Conservation (phyloP, 305 asterid species). For the Rubia peregrina region DNA sequence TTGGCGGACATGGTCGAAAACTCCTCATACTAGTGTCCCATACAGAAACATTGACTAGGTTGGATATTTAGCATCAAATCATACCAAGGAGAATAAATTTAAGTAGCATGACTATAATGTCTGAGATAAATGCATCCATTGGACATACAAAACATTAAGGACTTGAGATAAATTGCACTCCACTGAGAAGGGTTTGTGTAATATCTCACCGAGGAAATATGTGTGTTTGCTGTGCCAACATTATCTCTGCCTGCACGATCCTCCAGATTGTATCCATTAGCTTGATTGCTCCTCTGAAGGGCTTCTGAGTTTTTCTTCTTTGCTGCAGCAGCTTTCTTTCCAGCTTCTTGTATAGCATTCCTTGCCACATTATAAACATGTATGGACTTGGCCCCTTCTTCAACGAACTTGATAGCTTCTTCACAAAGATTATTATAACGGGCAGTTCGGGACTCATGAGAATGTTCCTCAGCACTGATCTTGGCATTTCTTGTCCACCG, state of each 20-base stretch:
- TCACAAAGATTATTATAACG: conserved; percentile 29
- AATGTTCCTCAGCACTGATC: conserved; percentile 18
- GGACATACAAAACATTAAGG: not conserved
- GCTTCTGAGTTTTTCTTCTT: conserved; percentile 35
- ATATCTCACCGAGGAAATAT: conserved; percentile 18
- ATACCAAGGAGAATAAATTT: not conserved
- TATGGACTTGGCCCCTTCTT: conserved; percentile 38
- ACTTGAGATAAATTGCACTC: not conserved
- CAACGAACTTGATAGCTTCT: conserved; percentile 36
- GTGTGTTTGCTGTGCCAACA: not conserved
- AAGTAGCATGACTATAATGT: not conserved
- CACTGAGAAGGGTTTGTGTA: not conserved
- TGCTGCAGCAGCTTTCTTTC: conserved; percentile 30
- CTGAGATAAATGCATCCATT: no score
- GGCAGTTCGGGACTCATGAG: conserved; percentile 21
- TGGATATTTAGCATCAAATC: not conserved
- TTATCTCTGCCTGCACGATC: conserved; percentile 1
- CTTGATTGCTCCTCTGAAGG: conserved; percentile 7
- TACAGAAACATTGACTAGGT: not conserved
- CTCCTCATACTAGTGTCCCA: not conserved
- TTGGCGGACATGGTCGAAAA: not conserved
- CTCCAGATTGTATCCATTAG: conserved; percentile 18
- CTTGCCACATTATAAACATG: conserved; percentile 28
- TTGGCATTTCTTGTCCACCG: conserved; percentile 39
- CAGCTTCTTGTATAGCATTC: conserved; percentile 32